Evolutionary conservation across 164 flowering plant species (phyloP).

Genomic region (Magnolia officinalis): DNA sequence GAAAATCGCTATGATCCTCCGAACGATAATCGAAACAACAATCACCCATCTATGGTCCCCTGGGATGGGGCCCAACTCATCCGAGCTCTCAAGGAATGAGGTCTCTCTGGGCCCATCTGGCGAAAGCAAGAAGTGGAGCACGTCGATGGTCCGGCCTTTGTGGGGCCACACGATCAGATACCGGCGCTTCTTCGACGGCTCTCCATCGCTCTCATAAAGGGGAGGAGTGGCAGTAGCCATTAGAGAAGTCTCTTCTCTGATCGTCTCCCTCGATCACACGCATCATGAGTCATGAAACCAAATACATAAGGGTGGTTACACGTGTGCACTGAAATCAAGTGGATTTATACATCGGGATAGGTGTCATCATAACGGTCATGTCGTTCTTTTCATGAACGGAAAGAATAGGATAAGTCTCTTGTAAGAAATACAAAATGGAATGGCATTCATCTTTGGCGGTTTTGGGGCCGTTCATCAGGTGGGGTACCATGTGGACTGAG

Average conservation of each 20-base stretch:
- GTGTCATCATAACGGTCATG: no score
- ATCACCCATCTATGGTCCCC: conserved; percentile 59
- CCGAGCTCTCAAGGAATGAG: conserved; percentile 39
- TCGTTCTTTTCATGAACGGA: no score
- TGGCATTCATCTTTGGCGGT: no score
- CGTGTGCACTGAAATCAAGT: no score
- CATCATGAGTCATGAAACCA: no score
- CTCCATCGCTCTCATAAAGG: neutral
- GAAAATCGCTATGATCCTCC: conserved; percentile 42
- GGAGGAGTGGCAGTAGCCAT: neutral
- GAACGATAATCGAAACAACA: conserved; percentile 45
- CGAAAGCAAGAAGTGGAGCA: conserved; percentile 27
- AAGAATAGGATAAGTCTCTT: no score
- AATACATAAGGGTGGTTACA: no score
- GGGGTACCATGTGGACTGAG: no score
- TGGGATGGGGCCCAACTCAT: conserved; percentile 1
- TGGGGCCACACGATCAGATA: conserved; percentile 51
- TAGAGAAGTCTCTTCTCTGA: neutral
- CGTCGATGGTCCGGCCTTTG: conserved; percentile 41
- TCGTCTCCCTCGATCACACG: no score
- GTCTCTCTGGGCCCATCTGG: neutral
- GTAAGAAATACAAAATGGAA: no score
- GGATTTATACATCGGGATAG: no score
- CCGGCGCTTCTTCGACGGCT: neutral
- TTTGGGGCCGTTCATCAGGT: no score